Evolutionary conservation across 129 eudicot genomes (phyloP).

Genomic region (Arctium minus): DNA sequence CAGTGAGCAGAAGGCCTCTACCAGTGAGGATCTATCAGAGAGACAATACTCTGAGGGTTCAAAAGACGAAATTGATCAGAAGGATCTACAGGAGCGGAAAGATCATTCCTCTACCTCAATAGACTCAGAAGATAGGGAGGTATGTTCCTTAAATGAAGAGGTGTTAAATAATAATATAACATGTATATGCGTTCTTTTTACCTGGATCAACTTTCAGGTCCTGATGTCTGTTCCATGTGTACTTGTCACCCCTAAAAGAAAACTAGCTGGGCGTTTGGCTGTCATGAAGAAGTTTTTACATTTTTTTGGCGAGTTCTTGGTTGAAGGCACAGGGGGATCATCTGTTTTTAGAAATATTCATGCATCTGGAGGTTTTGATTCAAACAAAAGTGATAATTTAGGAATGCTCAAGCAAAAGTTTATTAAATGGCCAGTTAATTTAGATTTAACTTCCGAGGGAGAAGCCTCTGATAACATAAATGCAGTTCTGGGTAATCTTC

Average conservation of each 20-base stretch:
- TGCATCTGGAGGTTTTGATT: constrained; percentile 55
- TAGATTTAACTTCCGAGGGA: constrained; percentile 42
- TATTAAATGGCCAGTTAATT: constrained; percentile 50
- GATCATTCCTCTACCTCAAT: constrained; percentile 40
- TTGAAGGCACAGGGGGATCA: constrained; percentile 98
- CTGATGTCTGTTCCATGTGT: constrained; percentile 89
- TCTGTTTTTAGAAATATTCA: constrained; percentile 58
- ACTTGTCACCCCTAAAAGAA: constrained; percentile 92
- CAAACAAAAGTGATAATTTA: constrained; percentile 50
- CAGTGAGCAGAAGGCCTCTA: constrained; percentile 45
- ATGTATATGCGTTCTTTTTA: constrained; percentile 20
- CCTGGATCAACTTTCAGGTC: constrained; percentile 58
- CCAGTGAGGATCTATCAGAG: constrained; percentile 45
- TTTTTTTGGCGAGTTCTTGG: constrained; percentile 80
- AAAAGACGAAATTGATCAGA: constrained; percentile 46
- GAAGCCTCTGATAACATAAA: constrained; percentile 34
- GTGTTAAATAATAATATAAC: neutral
- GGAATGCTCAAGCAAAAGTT: constrained; percentile 52
- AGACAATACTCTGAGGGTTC: constrained; percentile 33
- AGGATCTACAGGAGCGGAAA: constrained; percentile 58
- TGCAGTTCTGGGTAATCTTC: constrained; percentile 37
- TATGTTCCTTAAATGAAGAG: constrained; percentile 22
- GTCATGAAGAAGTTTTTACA: constrained; percentile 73
- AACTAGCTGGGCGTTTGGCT: constrained; percentile 86
- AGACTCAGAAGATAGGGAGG: constrained; percentile 85